A percentile compares a stretch with the other conserved stretches of the same genome.
phyloP scores from a whole-genome alignment of 1,139 yeast species.

The Pichia norvegensis region DNA sequence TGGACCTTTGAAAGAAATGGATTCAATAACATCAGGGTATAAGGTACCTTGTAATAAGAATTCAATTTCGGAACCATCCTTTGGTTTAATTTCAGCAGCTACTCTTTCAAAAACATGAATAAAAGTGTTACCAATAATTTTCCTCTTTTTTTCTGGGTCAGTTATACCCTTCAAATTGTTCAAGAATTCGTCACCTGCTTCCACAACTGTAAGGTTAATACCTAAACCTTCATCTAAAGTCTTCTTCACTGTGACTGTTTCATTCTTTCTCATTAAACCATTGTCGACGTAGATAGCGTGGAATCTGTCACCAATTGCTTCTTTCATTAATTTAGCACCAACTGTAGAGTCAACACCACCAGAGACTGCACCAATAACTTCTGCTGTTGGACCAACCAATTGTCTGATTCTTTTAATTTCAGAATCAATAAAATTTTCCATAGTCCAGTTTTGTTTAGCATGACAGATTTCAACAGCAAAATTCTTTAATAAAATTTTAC shows the following conservation, averaged over 20 bases:
- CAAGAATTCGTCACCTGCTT: conserved; percentile 87
- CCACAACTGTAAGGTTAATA: conserved; percentile 88
- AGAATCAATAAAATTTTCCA: conserved; percentile 95
- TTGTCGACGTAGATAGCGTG: conserved; percentile 97
- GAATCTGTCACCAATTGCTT: conserved; percentile 97
- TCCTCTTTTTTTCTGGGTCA: conserved; percentile 98
- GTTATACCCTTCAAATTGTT: conserved; percentile 84
- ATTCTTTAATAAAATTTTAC: conserved; percentile 78
- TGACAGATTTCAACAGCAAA: conserved; percentile 89
- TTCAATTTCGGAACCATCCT: conserved; percentile 84
- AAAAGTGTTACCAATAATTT: conserved; percentile 96
- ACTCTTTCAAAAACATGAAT: conserved; percentile 95
- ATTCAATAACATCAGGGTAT: conserved; percentile 97
- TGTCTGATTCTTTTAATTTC: conserved; percentile 88
- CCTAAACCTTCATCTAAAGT: conserved; percentile 90
- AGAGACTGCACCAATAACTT: conserved; percentile 98
- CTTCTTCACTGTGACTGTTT: conserved; percentile 79
- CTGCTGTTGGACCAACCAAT: conserved; percentile 95
- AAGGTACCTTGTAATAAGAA: conserved; percentile 93
- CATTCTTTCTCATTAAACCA: conserved; percentile 94
- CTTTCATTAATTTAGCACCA: conserved; percentile 96
- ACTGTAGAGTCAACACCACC: conserved; percentile 99
- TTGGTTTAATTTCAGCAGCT: conserved; percentile 87
- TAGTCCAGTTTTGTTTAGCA: conserved; percentile 88
- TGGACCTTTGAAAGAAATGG: conserved; percentile 98